Percentiles rank a stretch among this genome's conserved stretches.
phyloP scores from a whole-genome alignment of 805 yeast genomes.

The Lipomyces chichibuensis region DNA sequence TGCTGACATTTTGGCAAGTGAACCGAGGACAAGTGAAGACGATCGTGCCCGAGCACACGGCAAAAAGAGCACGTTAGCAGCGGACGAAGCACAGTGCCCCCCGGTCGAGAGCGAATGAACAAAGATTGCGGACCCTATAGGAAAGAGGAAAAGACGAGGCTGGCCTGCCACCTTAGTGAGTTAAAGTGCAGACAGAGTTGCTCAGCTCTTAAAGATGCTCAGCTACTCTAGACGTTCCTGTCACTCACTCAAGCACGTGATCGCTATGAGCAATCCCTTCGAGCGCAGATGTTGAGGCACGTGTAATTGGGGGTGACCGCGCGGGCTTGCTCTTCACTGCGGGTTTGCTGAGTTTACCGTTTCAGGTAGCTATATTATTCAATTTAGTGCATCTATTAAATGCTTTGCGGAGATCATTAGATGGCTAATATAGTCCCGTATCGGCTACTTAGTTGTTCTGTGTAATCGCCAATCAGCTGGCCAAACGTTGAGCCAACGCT shows the following conservation, averaged over 20 bases:
- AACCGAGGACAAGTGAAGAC: background rate
- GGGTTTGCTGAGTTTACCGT: background rate
- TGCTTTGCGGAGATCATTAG: no score
- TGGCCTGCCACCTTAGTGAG: background rate
- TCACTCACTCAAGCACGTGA: background rate
- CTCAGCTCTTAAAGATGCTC: background rate
- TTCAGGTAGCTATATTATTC: no score
- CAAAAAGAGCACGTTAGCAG: background rate
- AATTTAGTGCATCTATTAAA: no score
- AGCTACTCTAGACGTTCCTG: background rate
- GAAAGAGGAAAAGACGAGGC: background rate
- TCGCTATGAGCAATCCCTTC: background rate
- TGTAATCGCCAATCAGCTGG: no score
- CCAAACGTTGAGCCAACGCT: no score
- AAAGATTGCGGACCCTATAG: background rate
- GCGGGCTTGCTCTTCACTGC: background rate
- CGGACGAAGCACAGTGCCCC: background rate
- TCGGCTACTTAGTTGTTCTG: no score
- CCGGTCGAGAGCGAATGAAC: background rate
- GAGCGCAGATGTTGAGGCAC: background rate
- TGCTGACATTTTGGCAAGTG: background rate
- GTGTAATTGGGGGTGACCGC: background rate
- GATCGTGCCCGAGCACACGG: background rate
- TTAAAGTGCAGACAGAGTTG: no score
- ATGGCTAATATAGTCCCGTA: no score